A percentile compares a stretch with the other conserved stretches of the same genome.
Evolutionary conservation across 1,139 yeast genomes (phyloP).

Genomic region (Diutina siamensis): DNA sequence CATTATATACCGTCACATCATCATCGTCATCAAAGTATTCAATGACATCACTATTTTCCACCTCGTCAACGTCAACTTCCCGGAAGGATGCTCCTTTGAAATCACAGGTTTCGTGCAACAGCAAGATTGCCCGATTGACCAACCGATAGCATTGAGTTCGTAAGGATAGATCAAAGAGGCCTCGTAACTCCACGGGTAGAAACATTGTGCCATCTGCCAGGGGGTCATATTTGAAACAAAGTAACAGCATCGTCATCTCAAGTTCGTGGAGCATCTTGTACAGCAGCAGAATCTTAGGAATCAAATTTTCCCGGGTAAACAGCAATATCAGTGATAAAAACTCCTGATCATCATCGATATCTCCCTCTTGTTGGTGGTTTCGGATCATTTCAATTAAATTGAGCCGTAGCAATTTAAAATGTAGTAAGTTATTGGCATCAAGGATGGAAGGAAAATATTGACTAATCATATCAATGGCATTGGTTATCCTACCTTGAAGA

Average conservation of each 20-base stretch:
- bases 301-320: slow-evolving; percentile 51
- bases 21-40: slow-evolving; percentile 6
- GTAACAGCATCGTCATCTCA: slow-evolving; percentile 59
- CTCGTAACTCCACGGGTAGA: slow-evolving; percentile 41
- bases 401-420: slow-evolving; percentile 49
- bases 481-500: slow-evolving; percentile 36
- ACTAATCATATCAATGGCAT: slow-evolving; percentile 35
- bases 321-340: slow-evolving; percentile 46
- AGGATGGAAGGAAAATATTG: slow-evolving; percentile 41
- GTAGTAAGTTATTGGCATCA: slow-evolving; percentile 44
- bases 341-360: slow-evolving; percentile 23
- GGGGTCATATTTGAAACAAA: slow-evolving; percentile 44
- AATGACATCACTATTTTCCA: neutral
- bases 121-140: slow-evolving; percentile 40
- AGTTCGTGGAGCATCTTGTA: slow-evolving; percentile 44
- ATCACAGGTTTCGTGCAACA: slow-evolving; percentile 2
- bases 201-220: slow-evolving; percentile 20
- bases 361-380: slow-evolving; percentile 22
- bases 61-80: neutral
- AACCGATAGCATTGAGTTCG: slow-evolving; percentile 47
- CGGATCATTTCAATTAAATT: slow-evolving; percentile 57
- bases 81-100: neutral
- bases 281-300: slow-evolving; percentile 44
- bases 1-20: neutral
- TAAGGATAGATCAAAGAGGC: slow-evolving; percentile 40